Evolutionary conservation across 768 basidiomycete genomes (phyloP), one percentile per base, ranked within the genome.

Genomic region (Calocybe indica): DNA sequence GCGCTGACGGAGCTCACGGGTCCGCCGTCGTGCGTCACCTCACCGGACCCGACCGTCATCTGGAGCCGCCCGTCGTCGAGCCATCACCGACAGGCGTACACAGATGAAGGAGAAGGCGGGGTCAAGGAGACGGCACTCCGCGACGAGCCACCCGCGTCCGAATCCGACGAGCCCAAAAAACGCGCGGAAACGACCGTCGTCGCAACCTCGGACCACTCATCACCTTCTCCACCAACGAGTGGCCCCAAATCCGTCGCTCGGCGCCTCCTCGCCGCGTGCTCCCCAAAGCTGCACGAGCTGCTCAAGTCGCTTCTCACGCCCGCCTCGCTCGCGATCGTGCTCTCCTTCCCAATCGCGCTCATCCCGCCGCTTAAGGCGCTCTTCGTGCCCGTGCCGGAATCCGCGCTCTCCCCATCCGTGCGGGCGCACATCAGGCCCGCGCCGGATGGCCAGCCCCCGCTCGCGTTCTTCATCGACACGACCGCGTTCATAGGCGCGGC

Each of bases 391-490:
- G 59, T 76, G 5, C 22, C 22, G 4, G 22, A 22, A 22, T 22
- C 22, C 22, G 22, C 22, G 22, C 22, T 22, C 22, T 22, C 22
- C 4, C 60, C 67, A 9, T 57, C 56, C 3, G 56, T 64, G 2
- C 22, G 22, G 22, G 22, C 22, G 22, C 57, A 63, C 32, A 73
- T 71, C 37, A 64, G 64, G 10, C 37, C 61, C n/a, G 78, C 78
- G 1, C 80, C 80, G 0, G 80, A 83, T 47, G 79, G 79, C 1
- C 64, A 74, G 43, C 78, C 80, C 1, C 80, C 79, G 0, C 72
- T 82, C 28, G 69, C 75, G 0, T 67, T 83, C 47, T 22, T 83
- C 34, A 55, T 78, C 36, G 74, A 79, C 49, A 73, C 77, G 0
- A 57, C 73, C 0, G 58, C 59, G 0, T 83, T 82, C 49, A 62